phyloP scores from a whole-genome alignment of 169 alveolate genomes.

The Plasmodium gonderi region DNA sequence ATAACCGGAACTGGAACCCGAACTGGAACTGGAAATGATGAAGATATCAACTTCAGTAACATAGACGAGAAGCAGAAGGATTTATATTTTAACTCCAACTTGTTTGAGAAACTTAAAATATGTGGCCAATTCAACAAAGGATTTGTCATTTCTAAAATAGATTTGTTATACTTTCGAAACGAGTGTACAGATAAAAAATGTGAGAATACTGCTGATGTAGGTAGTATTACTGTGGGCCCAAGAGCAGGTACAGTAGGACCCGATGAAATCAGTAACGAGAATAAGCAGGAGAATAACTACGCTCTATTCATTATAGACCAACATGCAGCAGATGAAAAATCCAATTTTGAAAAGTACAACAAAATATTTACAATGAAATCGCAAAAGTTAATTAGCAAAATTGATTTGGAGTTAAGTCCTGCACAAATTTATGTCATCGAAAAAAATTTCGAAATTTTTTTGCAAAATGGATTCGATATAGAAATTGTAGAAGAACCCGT shows the following conservation, averaged over 20 bases:
- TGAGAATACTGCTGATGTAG: too few species aligned
- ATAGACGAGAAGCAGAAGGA: slow-evolving; percentile 49
- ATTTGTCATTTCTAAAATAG: slow-evolving; percentile 92
- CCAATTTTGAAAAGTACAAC: slow-evolving; percentile 89
- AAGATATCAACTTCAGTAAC: slow-evolving; percentile 43
- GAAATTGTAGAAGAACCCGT: slow-evolving; percentile 64
- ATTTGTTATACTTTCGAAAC: slow-evolving; percentile 22
- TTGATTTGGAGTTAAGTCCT: slow-evolving; percentile 91
- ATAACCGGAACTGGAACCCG: neutral
- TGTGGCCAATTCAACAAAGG: slow-evolving; percentile 96
- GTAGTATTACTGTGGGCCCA: neutral
- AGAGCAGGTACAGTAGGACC: neutral
- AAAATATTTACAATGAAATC: slow-evolving; percentile 87
- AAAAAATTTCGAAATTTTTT: slow-evolving; percentile 84
- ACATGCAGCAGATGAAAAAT: slow-evolving; percentile 99
- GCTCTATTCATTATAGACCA: slow-evolving; percentile 96
- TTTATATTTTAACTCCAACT: slow-evolving; percentile 54
- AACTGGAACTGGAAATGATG: neutral
- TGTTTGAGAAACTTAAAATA: slow-evolving; percentile 87
- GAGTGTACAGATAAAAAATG: neutral
- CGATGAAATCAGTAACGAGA: neutral
- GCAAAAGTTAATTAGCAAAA: slow-evolving; percentile 93
- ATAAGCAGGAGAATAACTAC: slow-evolving; percentile 65
- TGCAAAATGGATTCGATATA: slow-evolving; percentile 88
- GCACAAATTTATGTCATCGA: slow-evolving; percentile 81